Base-by-base conservation (phyloP, 1,284 basidiomycete species). In the Ceratobasidium papillatum region DNA sequence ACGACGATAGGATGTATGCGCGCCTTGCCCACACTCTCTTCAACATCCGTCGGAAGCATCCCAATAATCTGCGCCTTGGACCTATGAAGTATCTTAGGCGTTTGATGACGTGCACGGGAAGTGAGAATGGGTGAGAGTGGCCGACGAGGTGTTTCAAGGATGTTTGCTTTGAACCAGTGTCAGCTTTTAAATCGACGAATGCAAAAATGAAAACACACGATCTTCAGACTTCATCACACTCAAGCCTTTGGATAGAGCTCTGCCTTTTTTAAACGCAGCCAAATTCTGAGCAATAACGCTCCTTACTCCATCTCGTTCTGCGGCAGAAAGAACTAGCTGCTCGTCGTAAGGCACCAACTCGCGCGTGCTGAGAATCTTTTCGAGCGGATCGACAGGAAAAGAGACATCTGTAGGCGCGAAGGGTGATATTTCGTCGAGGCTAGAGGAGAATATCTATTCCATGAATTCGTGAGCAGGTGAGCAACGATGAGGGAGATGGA, bases 121-220 rank as follows among this genome's bases (percentile, higher is more conserved):
- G 66, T 71, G 9, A 71, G 66, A 32, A 71, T 71, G 12, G 66
- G 66, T 12, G 66, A 71, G 38, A 71, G 66, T 11, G 66, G 66
- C 7, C 66, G 66, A 25, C 52, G 47, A 22, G 66, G 66, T 14
- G 52, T 45, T 36, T 71, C 14, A 11, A 68, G 51, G 17, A 41
- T 12, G 54, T 43, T 71, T 36, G 66, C 66, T 71, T n/a, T 14
- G 8, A 22, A 27, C 14, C 22, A 36, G 4, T 2, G 4, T 54
- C 19, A 25, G n/a, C 32, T 1, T 56, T 27, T 22, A 17, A n/a
- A 5, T 41, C n/a, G 8, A 22, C 32, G 5, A n/a, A 19, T 34
- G 38, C 12, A 3, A 14, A 12, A 27, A 27, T 3, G 12, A 22
- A 34, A 41, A 56, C 66, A 7, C 17, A 71, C 66, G 66, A 25